These are phyloP conservation scores for Yamadazyma akitaensis DNA, from an alignment of 805 yeast species.

Conservation along the genomic window DNA sequence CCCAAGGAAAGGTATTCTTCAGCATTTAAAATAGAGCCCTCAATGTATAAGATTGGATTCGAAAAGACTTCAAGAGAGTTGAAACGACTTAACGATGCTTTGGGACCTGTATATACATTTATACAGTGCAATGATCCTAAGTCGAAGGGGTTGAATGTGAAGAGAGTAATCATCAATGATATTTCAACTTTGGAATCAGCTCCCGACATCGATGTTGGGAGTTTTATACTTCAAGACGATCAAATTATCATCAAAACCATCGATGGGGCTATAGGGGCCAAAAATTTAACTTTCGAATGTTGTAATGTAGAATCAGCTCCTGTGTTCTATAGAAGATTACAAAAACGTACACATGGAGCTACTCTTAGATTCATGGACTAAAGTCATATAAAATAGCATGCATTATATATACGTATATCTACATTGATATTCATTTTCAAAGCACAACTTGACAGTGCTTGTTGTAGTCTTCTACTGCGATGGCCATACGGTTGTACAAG, in stretches of 20 bases:
- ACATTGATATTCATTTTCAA: not conserved
- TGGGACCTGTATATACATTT: constrained; percentile 56
- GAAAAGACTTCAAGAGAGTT: constrained; percentile 31
- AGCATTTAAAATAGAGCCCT: constrained; percentile 54
- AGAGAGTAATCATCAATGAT: constrained; percentile 50
- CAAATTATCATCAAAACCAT: constrained; percentile 40
- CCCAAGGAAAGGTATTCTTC: constrained; percentile 40
- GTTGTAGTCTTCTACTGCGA: constrained; percentile 81
- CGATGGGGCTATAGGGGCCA: constrained; percentile 40
- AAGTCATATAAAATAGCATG: not conserved
- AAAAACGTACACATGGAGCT: constrained; percentile 45
- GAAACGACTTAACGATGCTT: constrained; percentile 42
- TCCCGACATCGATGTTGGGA: not conserved
- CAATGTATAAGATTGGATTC: constrained; percentile 50
- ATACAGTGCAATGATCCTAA: constrained; percentile 33
- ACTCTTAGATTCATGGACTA: not conserved
- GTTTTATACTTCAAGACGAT: constrained; percentile 2
- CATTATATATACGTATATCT: not conserved
- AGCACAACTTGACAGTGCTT: constrained; percentile 55
- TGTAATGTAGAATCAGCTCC: constrained; percentile 44
- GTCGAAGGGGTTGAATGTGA: constrained; percentile 28
- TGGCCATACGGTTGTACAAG: constrained; percentile 67
- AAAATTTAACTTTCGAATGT: constrained; percentile 52
- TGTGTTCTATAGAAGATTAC: constrained; percentile 41
- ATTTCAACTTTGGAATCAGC: constrained; percentile 16